Evolutionary conservation across 2,329 filamentous ascomycete genomes (phyloP).

Genomic region (Diaporthe australafricana): DNA sequence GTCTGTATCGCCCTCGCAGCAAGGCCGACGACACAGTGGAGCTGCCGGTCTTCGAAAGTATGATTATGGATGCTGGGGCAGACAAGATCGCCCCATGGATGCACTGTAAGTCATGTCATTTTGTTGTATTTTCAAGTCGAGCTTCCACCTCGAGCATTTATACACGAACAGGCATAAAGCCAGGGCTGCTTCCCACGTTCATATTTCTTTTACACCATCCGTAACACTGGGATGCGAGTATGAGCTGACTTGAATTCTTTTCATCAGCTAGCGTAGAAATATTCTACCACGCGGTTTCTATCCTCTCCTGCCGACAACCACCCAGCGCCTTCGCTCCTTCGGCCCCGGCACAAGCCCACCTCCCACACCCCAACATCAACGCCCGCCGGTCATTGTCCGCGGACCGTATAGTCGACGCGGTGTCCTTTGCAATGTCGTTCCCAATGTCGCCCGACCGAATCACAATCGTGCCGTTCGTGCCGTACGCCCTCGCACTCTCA

Average conservation of each 20-base stretch:
- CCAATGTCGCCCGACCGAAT: constrained; percentile 46
- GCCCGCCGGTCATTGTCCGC: constrained; percentile 68
- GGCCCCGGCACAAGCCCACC: constrained; percentile 49
- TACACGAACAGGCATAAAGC: background rate
- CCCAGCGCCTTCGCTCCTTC: constrained; percentile 41
- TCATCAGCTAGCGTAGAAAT: constrained; percentile 68
- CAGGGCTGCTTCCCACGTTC: background rate
- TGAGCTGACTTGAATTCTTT: background rate
- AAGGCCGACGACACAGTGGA: constrained; percentile 60
- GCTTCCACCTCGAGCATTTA: too few species aligned
- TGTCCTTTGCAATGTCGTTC: constrained; percentile 54
- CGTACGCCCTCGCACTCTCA: constrained; percentile 71
- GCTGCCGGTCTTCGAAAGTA: constrained; percentile 66
- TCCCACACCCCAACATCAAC: constrained; percentile 62
- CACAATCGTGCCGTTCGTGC: constrained; percentile 68
- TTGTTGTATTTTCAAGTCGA: too few species aligned
- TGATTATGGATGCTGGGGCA: constrained; percentile 66
- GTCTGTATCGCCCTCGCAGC: constrained; percentile 68
- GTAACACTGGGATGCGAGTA: constrained; percentile 38
- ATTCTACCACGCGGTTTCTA: constrained; percentile 73
- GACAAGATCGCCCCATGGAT: constrained; percentile 60
- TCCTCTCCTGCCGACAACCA: constrained; percentile 69
- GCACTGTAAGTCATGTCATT: constrained; percentile 56
- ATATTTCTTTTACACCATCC: background rate
- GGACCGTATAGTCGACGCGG: constrained; percentile 67